phyloP scores from a whole-genome alignment of 2,329 filamentous ascomycete species.

The Neoarthrinium moseri region DNA sequence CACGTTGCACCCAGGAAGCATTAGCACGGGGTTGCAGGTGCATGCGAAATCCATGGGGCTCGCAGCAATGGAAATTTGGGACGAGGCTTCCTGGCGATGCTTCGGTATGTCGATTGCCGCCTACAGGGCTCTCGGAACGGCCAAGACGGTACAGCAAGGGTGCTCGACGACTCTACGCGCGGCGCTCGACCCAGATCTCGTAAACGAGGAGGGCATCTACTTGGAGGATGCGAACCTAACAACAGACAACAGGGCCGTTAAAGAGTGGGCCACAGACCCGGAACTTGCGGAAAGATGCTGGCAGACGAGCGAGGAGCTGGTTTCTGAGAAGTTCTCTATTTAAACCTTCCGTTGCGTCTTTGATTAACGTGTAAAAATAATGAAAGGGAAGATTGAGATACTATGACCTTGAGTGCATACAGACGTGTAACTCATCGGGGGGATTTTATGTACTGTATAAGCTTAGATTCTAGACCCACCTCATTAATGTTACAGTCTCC shows the following conservation, averaged over 20 bases:
- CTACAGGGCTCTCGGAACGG: constrained; percentile 7
- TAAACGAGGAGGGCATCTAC: constrained; percentile 27
- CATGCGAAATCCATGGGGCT: constrained; percentile 15
- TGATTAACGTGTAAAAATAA: background rate
- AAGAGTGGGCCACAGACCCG: constrained; percentile 31
- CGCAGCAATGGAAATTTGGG: constrained; percentile 15
- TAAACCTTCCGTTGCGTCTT: background rate
- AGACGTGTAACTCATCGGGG: no score
- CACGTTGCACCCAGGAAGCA: constrained; percentile 36
- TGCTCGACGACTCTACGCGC: constrained; percentile 40
- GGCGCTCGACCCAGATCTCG: constrained; percentile 39
- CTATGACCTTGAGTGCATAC: no score
- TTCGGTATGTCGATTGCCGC: constrained; percentile 24
- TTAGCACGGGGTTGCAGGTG: constrained; percentile 23
- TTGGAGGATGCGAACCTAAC: constrained; percentile 32
- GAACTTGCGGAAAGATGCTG: constrained; percentile 35
- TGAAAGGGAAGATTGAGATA: background rate
- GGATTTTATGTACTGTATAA: no score
- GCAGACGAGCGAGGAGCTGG: constrained; percentile 35
- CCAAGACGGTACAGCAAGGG: constrained; percentile 39
- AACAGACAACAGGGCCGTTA: constrained; percentile 24
- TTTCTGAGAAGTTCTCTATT: constrained; percentile 32
- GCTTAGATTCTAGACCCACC: background rate
- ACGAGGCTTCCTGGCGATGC: constrained; percentile 18
- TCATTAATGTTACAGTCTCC: no score